A percentile compares a stretch with the other conserved stretches of the same genome.
These are phyloP conservation scores for Colletotrichum plurivorum DNA, from an alignment of 2,329 filamentous ascomycete genomes.

Conservation along the genomic window DNA sequence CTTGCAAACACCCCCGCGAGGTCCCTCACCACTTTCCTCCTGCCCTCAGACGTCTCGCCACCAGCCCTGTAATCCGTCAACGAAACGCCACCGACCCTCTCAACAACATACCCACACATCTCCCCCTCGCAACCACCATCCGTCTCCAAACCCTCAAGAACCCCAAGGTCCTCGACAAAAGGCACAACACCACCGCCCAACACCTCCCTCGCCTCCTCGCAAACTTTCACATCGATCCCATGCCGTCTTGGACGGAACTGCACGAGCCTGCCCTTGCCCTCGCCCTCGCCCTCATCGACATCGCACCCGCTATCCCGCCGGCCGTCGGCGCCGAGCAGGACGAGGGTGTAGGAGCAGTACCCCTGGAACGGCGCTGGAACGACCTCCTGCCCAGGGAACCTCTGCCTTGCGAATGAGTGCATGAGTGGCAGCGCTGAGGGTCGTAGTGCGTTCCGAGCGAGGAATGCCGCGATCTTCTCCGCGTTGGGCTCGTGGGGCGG, in stretches of 20 bases:
- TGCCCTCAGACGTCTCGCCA: constrained; percentile 33
- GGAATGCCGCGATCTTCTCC: constrained; percentile 23
- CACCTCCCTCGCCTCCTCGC: constrained; percentile 53
- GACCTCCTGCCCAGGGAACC: constrained; percentile 49
- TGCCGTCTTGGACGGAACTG: constrained; percentile 64
- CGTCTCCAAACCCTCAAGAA: constrained; percentile 43
- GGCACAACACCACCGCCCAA: constrained; percentile 59
- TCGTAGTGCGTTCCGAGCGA: constrained; percentile 4
- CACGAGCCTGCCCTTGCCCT: constrained; percentile 49
- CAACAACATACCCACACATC: constrained; percentile 59
- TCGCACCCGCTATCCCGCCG: constrained; percentile 23
- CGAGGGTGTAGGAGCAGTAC: constrained; percentile 67
- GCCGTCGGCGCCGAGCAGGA: constrained; percentile 49
- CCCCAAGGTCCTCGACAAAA: constrained; percentile 54
- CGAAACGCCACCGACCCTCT: constrained; percentile 57
- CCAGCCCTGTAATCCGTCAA: constrained; percentile 50
- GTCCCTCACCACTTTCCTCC: constrained; percentile 53
- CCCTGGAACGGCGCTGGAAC: constrained; percentile 58
- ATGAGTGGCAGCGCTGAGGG: neutral
- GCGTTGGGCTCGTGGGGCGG: neutral
- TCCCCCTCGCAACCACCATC: constrained; percentile 1
- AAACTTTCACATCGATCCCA: constrained; percentile 55
- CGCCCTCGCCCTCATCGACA: neutral
- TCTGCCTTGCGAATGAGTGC: constrained; percentile 49
- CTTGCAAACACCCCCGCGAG: constrained; percentile 58